Conservation (phyloP, 768 basidiomycete genomes). For the Hericium rajendrae region DNA sequence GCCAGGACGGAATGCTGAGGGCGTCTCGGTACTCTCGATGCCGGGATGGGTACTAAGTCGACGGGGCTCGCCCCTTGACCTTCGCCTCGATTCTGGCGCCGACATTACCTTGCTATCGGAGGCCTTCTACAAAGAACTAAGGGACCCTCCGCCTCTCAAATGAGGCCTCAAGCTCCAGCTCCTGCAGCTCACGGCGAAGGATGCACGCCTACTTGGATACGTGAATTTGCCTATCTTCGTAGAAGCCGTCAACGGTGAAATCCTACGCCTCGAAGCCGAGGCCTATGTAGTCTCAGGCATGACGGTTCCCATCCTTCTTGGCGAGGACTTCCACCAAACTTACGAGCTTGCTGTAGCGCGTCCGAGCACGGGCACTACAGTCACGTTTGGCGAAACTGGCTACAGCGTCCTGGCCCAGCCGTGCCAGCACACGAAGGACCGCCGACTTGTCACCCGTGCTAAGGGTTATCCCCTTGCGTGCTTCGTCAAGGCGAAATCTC, state of each 20-base stretch:
- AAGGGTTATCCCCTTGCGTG: neutral
- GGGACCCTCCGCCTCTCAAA: neutral
- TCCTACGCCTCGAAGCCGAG: constrained; percentile 15
- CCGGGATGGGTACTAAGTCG: neutral
- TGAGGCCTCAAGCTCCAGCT: neutral
- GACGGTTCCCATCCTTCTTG: constrained; percentile 16
- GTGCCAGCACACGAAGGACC: constrained; percentile 1
- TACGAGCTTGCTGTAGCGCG: constrained; percentile 23
- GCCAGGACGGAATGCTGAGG: neutral
- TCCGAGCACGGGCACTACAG: neutral
- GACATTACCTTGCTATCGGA: neutral
- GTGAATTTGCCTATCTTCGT: constrained; percentile 16
- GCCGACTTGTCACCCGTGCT: constrained; percentile 9
- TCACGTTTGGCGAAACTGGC: too few species aligned
- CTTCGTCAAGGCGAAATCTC: neutral
- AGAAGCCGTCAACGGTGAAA: constrained; percentile 17
- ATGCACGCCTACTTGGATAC: constrained; percentile 5
- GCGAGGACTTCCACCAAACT: constrained; percentile 22
- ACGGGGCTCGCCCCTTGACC: neutral
- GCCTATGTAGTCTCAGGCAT: constrained; percentile 17
- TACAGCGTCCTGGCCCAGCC: too few species aligned
- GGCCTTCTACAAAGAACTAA: neutral
- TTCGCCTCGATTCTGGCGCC: neutral
- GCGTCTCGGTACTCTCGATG: neutral
- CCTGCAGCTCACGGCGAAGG: neutral